A percentile compares a stretch with the other conserved stretches of the same genome.
Conservation (phyloP, 2,329 filamentous ascomycete genomes). For the Penicillium griseofulvum region DNA sequence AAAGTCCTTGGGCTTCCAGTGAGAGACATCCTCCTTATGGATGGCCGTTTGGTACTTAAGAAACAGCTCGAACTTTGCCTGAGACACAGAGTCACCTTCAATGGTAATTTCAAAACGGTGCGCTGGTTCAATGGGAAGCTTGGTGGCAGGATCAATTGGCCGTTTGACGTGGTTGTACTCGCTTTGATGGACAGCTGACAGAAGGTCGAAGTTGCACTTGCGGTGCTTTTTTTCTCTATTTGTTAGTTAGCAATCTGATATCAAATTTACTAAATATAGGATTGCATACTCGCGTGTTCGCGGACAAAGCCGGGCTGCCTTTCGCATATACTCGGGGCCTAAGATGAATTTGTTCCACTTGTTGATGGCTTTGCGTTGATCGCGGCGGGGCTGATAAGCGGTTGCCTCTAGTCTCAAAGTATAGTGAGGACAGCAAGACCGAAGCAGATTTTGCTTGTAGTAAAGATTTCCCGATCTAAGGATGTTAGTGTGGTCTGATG, state of each 20-base stretch:
- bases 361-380: slow-evolving; percentile 50
- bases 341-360: slow-evolving; percentile 49
- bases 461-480: slow-evolving; percentile 48
- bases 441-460: slow-evolving; percentile 58
- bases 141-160: slow-evolving; percentile 45
- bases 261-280: background rate
- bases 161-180: slow-evolving; percentile 46
- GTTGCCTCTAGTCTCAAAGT: slow-evolving; percentile 48
- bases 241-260: slow-evolving; percentile 8
- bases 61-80: slow-evolving; percentile 50
- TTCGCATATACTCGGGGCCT: slow-evolving; percentile 48
- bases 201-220: slow-evolving; percentile 46
- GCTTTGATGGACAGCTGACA: slow-evolving; percentile 41
- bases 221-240: slow-evolving; percentile 45
- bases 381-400: slow-evolving; percentile 44
- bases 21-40: slow-evolving; percentile 46
- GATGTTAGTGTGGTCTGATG: slow-evolving; percentile 8
- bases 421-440: slow-evolving; percentile 87
- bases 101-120: slow-evolving; percentile 50
- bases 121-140: slow-evolving; percentile 46
- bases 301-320: slow-evolving; percentile 46
- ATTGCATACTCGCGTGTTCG: slow-evolving; percentile 43
- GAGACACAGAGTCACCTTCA: slow-evolving; percentile 48
- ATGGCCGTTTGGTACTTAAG: slow-evolving; percentile 47
- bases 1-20: slow-evolving; percentile 46